phyloP scores from a whole-genome alignment of 805 yeast species.

The Wickerhamomyces mucosus region DNA sequence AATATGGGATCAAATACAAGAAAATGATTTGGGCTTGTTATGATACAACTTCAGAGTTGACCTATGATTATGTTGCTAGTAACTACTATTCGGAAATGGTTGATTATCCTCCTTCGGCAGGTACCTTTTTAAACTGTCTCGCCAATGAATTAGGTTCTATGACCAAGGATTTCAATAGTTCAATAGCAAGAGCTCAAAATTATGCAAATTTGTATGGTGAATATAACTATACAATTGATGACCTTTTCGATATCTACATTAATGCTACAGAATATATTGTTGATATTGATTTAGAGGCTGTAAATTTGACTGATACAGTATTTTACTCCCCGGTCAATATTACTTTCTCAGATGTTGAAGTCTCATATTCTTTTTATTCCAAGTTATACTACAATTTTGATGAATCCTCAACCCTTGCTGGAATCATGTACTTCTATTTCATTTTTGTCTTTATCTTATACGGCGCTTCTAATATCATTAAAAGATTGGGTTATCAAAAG shows the following conservation, averaged over 20 bases:
- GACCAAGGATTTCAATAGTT: conserved; percentile 7
- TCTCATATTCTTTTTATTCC: conserved; percentile 2
- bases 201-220: conserved; percentile 2
- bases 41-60: too few species aligned
- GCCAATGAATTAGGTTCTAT: conserved; percentile 6
- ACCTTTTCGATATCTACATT: conserved; percentile 19
- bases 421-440: conserved; percentile 30
- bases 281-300: conserved; percentile 1
- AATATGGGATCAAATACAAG: too few species aligned
- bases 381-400: conserved; percentile 13
- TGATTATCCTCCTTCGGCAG: conserved; percentile 10
- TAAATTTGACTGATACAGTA: conserved; percentile 4
- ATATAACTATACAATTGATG: conserved; percentile 8
- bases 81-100: conserved; percentile 4
- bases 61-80: too few species aligned
- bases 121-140: conserved; percentile 5
- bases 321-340: conserved; percentile 10
- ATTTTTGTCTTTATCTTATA: conserved; percentile 28
- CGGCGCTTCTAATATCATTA: conserved; percentile 23
- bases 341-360: neutral
- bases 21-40: too few species aligned
- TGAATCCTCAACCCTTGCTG: conserved; percentile 15
- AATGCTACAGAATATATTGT: conserved; percentile 22
- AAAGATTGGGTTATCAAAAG: conserved; percentile 13
- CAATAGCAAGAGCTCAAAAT: neutral